phyloP scores from a whole-genome alignment of 495 filamentous ascomycete genomes.

The Polyplosphaeria fusca region DNA sequence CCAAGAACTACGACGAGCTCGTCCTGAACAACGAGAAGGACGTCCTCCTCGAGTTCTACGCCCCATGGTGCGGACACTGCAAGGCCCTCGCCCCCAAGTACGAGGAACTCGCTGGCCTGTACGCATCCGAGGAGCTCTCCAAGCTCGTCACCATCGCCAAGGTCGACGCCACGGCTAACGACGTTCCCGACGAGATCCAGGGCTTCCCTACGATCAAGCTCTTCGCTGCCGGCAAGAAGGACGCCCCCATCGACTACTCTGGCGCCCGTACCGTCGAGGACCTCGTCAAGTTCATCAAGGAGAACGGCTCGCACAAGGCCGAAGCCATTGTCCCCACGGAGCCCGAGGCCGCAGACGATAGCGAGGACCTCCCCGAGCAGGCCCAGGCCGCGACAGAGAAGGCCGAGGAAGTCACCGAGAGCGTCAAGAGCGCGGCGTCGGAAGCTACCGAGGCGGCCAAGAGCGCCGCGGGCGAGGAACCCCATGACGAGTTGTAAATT shows the following conservation, averaged over 20 bases:
- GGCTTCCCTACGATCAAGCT: constrained; percentile 99
- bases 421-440: constrained; percentile 33
- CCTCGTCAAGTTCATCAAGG: constrained; percentile 86
- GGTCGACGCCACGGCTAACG: constrained; percentile 95
- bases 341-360: constrained; percentile 44
- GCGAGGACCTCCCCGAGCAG: constrained; percentile 42
- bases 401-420: constrained; percentile 48
- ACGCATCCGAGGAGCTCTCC: constrained; percentile 65
- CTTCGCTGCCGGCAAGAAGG: constrained; percentile 87
- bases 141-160: constrained; percentile 88
- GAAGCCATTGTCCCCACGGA: constrained; percentile 58
- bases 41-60: constrained; percentile 97
- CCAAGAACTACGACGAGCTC: constrained; percentile 88
- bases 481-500: constrained; percentile 66
- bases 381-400: constrained; percentile 50
- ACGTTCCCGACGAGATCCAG: constrained; percentile 92
- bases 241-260: constrained; percentile 76
- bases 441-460: constrained; percentile 29
- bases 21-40: constrained; percentile 95
- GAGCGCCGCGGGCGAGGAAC: constrained; percentile 22
- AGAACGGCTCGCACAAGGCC: constrained; percentile 86
- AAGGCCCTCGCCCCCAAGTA: constrained; percentile 80
- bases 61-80: constrained; percentile 99
- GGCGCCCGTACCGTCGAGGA: constrained; percentile 92
- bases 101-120: constrained; percentile 79